Evolutionary conservation across 2,329 filamentous ascomycete genomes (phyloP).

Genomic region (Pseudogymnoascus sp.): DNA sequence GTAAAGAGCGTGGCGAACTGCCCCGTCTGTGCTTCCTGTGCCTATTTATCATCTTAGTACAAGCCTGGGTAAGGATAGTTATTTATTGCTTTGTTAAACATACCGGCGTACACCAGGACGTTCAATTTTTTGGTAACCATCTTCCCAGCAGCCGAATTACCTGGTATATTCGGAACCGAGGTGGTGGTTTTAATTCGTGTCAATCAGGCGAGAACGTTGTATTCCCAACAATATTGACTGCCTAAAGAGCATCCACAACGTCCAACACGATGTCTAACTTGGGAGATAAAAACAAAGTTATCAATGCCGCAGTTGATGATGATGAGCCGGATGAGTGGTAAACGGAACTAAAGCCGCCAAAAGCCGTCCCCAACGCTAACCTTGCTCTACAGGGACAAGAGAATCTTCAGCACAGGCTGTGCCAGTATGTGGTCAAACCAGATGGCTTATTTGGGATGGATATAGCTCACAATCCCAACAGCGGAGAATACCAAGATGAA

Average conservation of each 20-base stretch:
- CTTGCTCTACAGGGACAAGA: conserved; percentile 68
- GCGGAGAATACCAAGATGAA: conserved; percentile 87
- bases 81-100: conserved; percentile 19
- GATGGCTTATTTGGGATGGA: background rate
- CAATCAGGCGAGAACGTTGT: conserved; percentile 8
- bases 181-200: background rate
- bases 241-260: conserved; percentile 8
- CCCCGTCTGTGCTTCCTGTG: conserved; percentile 77
- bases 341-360: conserved; percentile 27
- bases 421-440: conserved; percentile 51
- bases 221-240: conserved; percentile 14
- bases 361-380: conserved; percentile 17
- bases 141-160: conserved; percentile 7
- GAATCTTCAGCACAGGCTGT: conserved; percentile 95
- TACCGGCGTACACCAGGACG: conserved; percentile 87
- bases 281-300: conserved; percentile 20
- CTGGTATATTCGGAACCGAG: background rate
- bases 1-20: conserved; percentile 82
- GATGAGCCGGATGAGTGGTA: conserved; percentile 97
- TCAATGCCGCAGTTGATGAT: conserved; percentile 49
- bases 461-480: conserved; percentile 31
- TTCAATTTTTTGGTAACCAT: conserved; percentile 72
- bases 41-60: conserved; percentile 42
- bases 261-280: conserved; percentile 23
- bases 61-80: background rate